Evolutionary conservation across 805 yeast genomes (phyloP).

Genomic region (Spathaspora gorwiae): DNA sequence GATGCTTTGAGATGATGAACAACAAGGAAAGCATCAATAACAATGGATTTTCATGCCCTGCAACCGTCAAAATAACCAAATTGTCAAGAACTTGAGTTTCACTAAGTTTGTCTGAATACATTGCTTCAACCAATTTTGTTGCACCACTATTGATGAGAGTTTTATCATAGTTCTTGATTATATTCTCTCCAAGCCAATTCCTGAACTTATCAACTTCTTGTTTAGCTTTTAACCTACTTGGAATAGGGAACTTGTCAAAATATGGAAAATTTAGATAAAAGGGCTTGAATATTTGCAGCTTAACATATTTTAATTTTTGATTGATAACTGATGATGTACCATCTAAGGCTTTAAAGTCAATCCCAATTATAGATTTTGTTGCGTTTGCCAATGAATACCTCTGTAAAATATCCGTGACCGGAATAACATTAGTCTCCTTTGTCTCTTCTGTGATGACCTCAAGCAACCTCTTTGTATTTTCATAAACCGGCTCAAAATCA

Average conservation of each 20-base stretch:
- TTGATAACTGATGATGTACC: conserved; percentile 30
- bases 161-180: conserved; percentile 17
- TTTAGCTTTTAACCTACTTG: conserved; percentile 42
- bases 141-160: conserved; percentile 35
- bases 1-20: conserved; percentile 43
- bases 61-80: conserved; percentile 50
- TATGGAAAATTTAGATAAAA: conserved; percentile 52
- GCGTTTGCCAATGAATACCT: conserved; percentile 45
- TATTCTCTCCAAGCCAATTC: conserved; percentile 22
- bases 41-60: conserved; percentile 65
- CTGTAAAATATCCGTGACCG: conserved; percentile 42
- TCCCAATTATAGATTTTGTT: conserved; percentile 47
- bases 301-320: conserved; percentile 37
- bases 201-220: conserved; percentile 41
- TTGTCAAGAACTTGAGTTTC: conserved; percentile 50
- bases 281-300: conserved; percentile 52
- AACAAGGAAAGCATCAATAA: conserved; percentile 44
- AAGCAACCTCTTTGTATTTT: conserved; percentile 35
- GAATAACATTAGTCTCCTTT: conserved; percentile 7
- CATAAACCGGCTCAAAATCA: conserved; percentile 28
- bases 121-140: conserved; percentile 37
- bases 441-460: conserved; percentile 14
- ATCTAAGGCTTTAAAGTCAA: conserved; percentile 39
- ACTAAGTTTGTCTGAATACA: conserved; percentile 31
- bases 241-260: conserved; percentile 46